Evolutionary conservation across 257 asterid genomes (phyloP).

Genomic region (Craterostigma plantagineum): DNA sequence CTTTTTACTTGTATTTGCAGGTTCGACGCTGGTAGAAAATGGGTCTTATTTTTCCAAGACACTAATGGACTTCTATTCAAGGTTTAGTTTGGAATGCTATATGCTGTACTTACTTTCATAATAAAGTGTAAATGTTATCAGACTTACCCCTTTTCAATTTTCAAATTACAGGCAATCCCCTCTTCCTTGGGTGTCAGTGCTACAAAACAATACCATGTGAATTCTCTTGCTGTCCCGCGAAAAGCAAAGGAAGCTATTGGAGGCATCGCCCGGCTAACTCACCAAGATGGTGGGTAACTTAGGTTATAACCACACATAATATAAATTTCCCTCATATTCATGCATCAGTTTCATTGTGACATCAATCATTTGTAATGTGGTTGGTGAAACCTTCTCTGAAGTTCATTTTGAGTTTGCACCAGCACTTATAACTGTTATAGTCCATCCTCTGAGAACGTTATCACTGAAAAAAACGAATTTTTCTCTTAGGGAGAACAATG

Average conservation of each 20-base stretch:
- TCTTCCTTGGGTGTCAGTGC: conserved; percentile 89
- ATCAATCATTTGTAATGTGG: no score
- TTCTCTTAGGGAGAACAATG: conserved; percentile 62
- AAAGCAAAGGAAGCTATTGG: conserved; percentile 99
- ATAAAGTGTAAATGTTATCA: neutral
- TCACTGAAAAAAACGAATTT: no score
- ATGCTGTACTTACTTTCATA: conserved; percentile 4
- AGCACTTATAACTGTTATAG: no score
- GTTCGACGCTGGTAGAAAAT: conserved; percentile 69
- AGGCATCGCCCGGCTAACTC: conserved; percentile 86
- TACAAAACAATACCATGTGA: conserved; percentile 71
- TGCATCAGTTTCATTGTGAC: no score
- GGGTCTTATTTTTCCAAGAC: conserved; percentile 97
- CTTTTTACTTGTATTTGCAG: conserved; percentile 13
- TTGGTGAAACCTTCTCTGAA: no score
- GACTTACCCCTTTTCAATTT: conserved; percentile 1
- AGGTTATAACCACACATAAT: neutral
- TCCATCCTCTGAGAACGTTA: no score
- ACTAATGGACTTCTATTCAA: conserved; percentile 96
- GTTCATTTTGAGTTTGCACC: no score
- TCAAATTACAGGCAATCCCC: conserved; percentile 61
- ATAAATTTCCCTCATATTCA: no score
- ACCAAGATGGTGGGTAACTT: conserved; percentile 57
- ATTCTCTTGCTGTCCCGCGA: conserved; percentile 96
- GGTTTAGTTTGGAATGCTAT: conserved; percentile 31